Percentiles rank a stretch among this genome's conserved stretches.
phyloP scores from a whole-genome alignment of 306 rosid species.

The Trifolium pratense region DNA sequence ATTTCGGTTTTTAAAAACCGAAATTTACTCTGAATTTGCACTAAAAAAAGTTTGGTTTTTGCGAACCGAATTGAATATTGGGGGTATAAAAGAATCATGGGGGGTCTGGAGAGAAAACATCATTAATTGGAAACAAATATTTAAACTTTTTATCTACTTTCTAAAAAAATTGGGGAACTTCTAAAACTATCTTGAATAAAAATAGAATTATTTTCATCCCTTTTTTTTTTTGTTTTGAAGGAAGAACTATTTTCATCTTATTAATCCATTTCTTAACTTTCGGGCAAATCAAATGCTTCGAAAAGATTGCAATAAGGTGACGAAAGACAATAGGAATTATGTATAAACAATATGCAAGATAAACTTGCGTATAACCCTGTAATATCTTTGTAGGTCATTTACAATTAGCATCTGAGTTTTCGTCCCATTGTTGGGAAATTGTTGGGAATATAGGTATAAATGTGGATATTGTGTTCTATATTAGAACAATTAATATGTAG shows the following conservation, averaged over 20 bases:
- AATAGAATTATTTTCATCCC: not conserved
- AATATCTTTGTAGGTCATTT: constrained; percentile 24
- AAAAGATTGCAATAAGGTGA: constrained; percentile 7
- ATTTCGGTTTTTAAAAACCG: no score
- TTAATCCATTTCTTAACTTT: not conserved
- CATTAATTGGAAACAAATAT: not conserved
- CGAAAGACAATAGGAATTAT: constrained; percentile 1
- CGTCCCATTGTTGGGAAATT: constrained; percentile 27
- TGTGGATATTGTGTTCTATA: constrained; percentile 12
- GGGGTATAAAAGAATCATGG: no score
- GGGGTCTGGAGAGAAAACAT: no score
- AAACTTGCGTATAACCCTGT: constrained; percentile 26
- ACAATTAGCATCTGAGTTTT: not conserved
- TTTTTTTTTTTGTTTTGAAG: no score
- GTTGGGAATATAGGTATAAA: constrained; percentile 1
- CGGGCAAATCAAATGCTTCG: constrained; percentile 8
- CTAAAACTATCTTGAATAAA: not conserved
- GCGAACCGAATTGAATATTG: no score
- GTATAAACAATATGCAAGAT: constrained; percentile 1
- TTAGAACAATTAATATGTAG: constrained; percentile 36
- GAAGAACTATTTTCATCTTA: not conserved
- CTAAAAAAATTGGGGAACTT: no score
- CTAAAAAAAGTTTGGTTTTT: no score
- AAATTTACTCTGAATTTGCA: no score
- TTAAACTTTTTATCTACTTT: no score